Base-by-base conservation (phyloP, 345 rosid species). In the Salix suchowensis region DNA sequence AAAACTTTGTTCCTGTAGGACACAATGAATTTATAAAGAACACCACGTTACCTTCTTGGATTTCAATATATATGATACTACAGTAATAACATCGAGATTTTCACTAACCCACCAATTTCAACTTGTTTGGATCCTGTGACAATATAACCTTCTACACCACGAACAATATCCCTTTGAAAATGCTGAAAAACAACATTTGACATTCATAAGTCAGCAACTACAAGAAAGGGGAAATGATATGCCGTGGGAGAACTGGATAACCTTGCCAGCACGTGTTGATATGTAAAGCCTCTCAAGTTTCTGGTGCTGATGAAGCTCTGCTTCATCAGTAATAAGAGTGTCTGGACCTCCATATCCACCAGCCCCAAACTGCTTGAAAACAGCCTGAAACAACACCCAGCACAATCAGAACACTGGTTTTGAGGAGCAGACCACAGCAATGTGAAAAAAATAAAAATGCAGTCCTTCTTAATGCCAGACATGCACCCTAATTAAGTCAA, bases 211-310 rank as follows among this genome's bases (percentile, higher is more conserved):
- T 58, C 68, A 64, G 65, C 34, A 15, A 62, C 54, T 21, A 26
- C n/a, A 70, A 42, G 10, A 84, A 23, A 24, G 32, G 28, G 34
- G 65, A 36, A 76, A 12, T 74, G 52, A 6, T 19, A 80, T 40
- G 58, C 48, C 46, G 71, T 14, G 54, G 70, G 74, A 46, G 36
- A 58, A 66, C 40, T 44, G 15, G 44, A 54, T 82, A 85, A 94
- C 98, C 98, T 94, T 94, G 74, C 90, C 92, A 65, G 91, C 83
- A 54, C 97, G 97, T 2, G 98, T 94, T 68, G 98, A 94, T 67
- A 94, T 86, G 82, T 90, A 94, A 67, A 94, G 97, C 88, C 85
- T 94, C 89, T 92, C 97, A 52, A 94, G 90, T 77, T 84, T 92
- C 81, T 94, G 97, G 87, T 94, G 98, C 46, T 87, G 88, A 46